phyloP scores from a whole-genome alignment of 2,329 filamentous ascomycete species.

The Dendrostoma leiphaemia region DNA sequence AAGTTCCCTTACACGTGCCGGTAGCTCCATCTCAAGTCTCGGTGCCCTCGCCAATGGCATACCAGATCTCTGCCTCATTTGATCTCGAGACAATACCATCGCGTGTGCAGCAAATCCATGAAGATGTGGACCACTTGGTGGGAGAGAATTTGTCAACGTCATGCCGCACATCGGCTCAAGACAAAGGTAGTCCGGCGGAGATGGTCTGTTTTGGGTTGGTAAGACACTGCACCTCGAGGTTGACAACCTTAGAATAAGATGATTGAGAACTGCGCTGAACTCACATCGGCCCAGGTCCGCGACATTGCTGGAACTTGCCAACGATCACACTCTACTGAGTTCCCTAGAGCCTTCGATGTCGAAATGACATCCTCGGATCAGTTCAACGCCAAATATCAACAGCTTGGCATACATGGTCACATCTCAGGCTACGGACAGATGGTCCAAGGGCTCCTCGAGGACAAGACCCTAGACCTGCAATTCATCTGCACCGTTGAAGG shows the following conservation, averaged over 20 bases:
- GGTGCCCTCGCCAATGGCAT: no score
- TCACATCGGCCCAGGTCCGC: background rate
- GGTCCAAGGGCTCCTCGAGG: constrained; percentile 9
- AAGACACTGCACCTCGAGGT: background rate
- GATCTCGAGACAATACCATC: no score
- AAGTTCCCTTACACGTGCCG: no score
- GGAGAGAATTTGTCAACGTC: no score
- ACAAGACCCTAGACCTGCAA: background rate
- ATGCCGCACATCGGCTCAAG: no score
- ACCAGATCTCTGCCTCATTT: no score
- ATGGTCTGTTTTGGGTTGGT: constrained; percentile 1
- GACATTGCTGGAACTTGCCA: background rate
- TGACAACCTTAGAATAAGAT: no score
- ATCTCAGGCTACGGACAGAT: constrained; percentile 4
- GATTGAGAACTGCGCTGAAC: no score
- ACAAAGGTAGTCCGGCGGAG: no score
- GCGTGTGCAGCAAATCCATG: no score
- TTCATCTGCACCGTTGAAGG: background rate
- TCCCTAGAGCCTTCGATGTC: background rate
- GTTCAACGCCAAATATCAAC: background rate
- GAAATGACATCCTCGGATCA: background rate
- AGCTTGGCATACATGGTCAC: background rate
- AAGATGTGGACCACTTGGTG: no score
- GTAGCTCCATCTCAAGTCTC: no score
- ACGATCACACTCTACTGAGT: background rate